A percentile compares a stretch with the other conserved stretches of the same genome.
phyloP scores from a whole-genome alignment of 805 yeast species.

The Suhomyces xylopsoci region DNA sequence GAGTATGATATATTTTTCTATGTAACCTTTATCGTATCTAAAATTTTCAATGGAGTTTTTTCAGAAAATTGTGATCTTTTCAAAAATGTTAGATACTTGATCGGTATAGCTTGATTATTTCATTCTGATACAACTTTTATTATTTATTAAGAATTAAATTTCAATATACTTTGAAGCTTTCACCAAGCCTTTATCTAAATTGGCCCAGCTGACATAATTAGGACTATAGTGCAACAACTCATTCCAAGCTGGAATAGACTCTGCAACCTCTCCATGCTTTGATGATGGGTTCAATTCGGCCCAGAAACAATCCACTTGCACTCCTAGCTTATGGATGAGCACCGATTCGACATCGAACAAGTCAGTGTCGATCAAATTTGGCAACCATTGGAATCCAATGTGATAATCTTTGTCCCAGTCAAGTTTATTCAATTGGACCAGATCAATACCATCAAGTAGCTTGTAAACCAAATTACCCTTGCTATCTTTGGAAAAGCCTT shows the following conservation, averaged over 20 bases:
- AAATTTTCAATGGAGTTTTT: too few relatives aligned
- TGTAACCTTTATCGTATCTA: too few relatives aligned
- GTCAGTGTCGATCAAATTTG: conserved; percentile 47
- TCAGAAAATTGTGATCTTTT: too few relatives aligned
- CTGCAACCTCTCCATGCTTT: conserved; percentile 18
- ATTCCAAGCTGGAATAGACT: conserved; percentile 65
- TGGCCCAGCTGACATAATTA: conserved; percentile 59
- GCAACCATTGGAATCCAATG: conserved; percentile 75
- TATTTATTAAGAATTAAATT: conserved; percentile 15
- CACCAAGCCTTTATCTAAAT: conserved; percentile 66
- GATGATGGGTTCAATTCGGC: conserved; percentile 57
- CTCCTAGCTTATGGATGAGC: conserved; percentile 43
- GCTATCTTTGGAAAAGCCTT: conserved; percentile 43
- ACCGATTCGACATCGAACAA: conserved; percentile 19
- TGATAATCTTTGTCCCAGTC: conserved; percentile 58
- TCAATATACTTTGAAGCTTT: conserved; percentile 50
- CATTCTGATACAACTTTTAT: background rate
- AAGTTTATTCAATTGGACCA: conserved; percentile 61
- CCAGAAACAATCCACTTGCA: conserved; percentile 70
- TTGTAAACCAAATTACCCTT: conserved; percentile 49
- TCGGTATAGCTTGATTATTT: too few relatives aligned
- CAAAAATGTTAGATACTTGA: too few relatives aligned
- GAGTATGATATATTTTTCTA: too few relatives aligned
- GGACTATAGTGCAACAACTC: conserved; percentile 73
- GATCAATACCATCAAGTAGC: conserved; percentile 60